Evolutionary conservation across 179 eudicot genomes (phyloP).

Genomic region (Corrigiola litoralis): DNA sequence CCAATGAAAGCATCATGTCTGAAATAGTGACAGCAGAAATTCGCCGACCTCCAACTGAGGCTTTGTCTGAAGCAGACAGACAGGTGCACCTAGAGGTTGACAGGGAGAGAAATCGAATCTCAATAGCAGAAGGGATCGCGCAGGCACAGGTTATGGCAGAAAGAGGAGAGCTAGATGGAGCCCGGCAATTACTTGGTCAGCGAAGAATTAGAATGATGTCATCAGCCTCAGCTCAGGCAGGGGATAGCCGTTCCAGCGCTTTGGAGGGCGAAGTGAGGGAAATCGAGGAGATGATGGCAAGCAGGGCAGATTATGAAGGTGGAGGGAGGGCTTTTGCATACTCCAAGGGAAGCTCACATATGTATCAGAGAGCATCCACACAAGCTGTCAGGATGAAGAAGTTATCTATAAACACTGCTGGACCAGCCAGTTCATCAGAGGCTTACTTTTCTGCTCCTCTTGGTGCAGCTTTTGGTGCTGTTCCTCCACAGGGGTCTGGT

Average conservation of each 20-base stretch:
- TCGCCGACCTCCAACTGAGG: constrained; percentile 24
- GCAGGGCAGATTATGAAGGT: constrained; percentile 21
- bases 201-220: constrained; percentile 19
- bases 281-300: constrained; percentile 31
- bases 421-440: background rate
- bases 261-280: constrained; percentile 37
- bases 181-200: constrained; percentile 21
- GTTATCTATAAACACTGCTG: no score
- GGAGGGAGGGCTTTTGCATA: constrained; percentile 44
- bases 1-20: constrained; percentile 18
- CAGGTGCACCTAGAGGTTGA: constrained; percentile 45
- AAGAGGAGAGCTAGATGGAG: constrained; percentile 34
- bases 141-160: constrained; percentile 47
- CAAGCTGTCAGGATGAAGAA: background rate
- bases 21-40: constrained; percentile 33
- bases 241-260: constrained; percentile 26
- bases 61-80: constrained; percentile 23
- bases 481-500: background rate
- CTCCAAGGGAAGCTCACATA: constrained; percentile 40
- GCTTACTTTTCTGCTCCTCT: no score
- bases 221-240: constrained; percentile 43
- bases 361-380: constrained; percentile 46
- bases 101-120: constrained; percentile 42
- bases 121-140: constrained; percentile 41
- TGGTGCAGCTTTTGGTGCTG: background rate